Evolutionary conservation across 371 early-diverging fungal species (phyloP), one percentile per base, ranked within the genome.

Genomic region (Circinella minor): DNA sequence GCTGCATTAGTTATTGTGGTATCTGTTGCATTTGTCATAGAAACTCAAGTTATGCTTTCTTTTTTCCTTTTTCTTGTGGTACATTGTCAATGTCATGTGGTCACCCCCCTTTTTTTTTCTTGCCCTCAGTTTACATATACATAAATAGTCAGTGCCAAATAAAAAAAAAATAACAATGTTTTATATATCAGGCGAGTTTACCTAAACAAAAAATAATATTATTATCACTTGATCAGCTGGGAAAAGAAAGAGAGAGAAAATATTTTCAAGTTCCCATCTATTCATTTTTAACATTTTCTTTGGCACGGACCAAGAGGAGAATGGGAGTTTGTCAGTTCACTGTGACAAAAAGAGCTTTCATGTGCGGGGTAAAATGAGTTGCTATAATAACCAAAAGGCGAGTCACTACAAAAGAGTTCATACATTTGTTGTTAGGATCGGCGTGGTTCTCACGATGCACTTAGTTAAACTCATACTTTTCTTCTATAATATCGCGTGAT

Each of bases 381-480:
- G 57, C 27, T 27, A 8, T 10, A 13, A 27, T 7, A 57, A 20
- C 10, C 57, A 57, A 27, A 27, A n/a, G n/a, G 27, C 27, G 0
- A 27, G 27, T 27, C 27, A 27, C 27, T 34, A n/a, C 15, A 51
- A 51, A 51, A 11, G 27, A 37, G 57, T n/a, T 57, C 27, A 27
- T 27, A 27, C 27, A 27, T 27, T 27, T 27, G 27, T 27, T 27
- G 57, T n/a, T 37, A 20, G 27, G 57, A 57, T 57, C 57, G 57
- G 27, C 57, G 57, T 20, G 34, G 18, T 57, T 57, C 57, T 57
- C 57, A 57, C 57, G 57, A 57, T 57, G 57, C 54, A 54, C 15
- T 18, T 2, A 27, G 27, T 27, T 27, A 27, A 27, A 27, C 27
- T 27, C n/a, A n/a, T n/a, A n/a, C n/a, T n/a, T n/a, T n/a, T n/a